phyloP scores from a whole-genome alignment of 2,329 filamentous ascomycete genomes.

The Epichloe typhina region DNA sequence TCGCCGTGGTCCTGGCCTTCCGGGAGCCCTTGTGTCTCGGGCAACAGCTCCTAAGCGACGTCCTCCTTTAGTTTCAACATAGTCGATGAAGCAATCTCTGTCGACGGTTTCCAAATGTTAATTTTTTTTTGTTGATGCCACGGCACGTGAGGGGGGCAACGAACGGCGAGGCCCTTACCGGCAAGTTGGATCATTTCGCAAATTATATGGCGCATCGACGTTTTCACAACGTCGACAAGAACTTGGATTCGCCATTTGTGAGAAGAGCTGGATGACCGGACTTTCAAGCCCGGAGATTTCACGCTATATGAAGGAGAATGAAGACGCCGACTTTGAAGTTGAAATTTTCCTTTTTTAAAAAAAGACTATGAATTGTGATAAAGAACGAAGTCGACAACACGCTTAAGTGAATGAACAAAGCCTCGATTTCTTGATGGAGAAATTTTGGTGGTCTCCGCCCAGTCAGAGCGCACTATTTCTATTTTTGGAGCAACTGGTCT shows the following conservation, averaged over 20 bases:
- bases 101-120: neutral
- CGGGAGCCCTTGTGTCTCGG: conserved; percentile 29
- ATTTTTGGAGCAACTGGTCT: too few relatives aligned
- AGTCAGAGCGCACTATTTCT: neutral
- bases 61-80: conserved; percentile 62
- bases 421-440: neutral
- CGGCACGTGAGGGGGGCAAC: too few relatives aligned
- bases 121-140: neutral
- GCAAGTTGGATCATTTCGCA: conserved; percentile 21
- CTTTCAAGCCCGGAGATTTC: neutral
- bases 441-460: neutral
- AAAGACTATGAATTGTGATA: too few relatives aligned
- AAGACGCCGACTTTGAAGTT: too few relatives aligned
- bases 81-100: conserved; percentile 60
- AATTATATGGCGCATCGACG: conserved; percentile 15
- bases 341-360: too few relatives aligned
- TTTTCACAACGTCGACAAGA: conserved; percentile 21
- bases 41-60: conserved; percentile 51
- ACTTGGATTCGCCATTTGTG: neutral
- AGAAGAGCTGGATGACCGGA: neutral
- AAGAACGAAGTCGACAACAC: too few relatives aligned
- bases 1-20: conserved; percentile 20
- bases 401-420: neutral
- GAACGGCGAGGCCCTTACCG: conserved; percentile 10
- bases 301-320: too few relatives aligned